A percentile compares a stretch with the other conserved stretches of the same genome.
Evolutionary conservation across 2,329 filamentous ascomycete species (phyloP).

Genomic region (Neonectria sp.): DNA sequence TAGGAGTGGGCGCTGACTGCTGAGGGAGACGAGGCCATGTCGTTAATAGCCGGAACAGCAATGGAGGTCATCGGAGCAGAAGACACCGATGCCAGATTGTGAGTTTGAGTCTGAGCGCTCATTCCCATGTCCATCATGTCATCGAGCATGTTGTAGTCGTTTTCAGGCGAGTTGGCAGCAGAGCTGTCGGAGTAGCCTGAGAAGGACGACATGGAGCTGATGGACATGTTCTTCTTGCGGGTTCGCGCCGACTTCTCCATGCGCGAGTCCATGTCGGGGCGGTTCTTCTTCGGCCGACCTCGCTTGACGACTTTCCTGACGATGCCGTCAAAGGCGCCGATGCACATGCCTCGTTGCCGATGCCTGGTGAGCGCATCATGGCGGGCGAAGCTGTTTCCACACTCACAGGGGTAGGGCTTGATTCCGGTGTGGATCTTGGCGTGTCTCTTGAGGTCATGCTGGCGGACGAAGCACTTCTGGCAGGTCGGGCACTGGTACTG

Average conservation of each 20-base stretch:
- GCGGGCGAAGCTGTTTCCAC: conserved; percentile 93
- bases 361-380: conserved; percentile 97
- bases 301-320: conserved; percentile 73
- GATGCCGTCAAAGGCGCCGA: conserved; percentile 90
- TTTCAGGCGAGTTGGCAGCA: conserved; percentile 66
- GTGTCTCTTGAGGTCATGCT: conserved; percentile 97
- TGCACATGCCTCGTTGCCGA: conserved; percentile 95
- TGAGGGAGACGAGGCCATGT: conserved; percentile 58
- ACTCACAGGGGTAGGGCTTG: conserved; percentile 95
- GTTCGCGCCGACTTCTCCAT: conserved; percentile 70
- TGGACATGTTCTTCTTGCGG: conserved; percentile 68
- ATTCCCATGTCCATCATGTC: conserved; percentile 64
- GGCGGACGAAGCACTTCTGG: conserved; percentile 95
- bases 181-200: conserved; percentile 72
- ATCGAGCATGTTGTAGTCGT: conserved; percentile 63
- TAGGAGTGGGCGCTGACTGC: conserved; percentile 58
- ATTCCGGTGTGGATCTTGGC: conserved; percentile 97
- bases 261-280: conserved; percentile 70
- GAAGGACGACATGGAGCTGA: conserved; percentile 67
- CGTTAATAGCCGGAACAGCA: conserved; percentile 52
- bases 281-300: conserved; percentile 74
- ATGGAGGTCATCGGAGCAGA: conserved; percentile 61
- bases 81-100: conserved; percentile 57
- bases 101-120: conserved; percentile 41
- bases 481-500: conserved; percentile 96